Conservation (phyloP, 2,329 filamentous ascomycete species). For the Salinomyces thailandicus region DNA sequence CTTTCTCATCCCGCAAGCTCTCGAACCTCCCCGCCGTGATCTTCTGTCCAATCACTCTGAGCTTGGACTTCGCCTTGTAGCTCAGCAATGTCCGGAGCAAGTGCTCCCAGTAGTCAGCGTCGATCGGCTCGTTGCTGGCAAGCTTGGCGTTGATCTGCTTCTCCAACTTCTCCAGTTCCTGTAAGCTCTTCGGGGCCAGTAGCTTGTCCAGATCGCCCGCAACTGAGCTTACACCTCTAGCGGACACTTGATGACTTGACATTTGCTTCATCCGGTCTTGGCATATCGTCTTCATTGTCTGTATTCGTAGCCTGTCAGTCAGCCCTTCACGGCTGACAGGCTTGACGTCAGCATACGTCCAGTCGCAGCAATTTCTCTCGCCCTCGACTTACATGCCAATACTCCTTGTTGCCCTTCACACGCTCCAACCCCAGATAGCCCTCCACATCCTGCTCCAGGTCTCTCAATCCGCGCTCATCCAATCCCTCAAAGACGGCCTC, state of each 20-base stretch:
- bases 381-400: slow-evolving; percentile 72
- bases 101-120: slow-evolving; percentile 97
- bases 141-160: slow-evolving; percentile 79
- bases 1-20: slow-evolving; percentile 55
- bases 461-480: slow-evolving; percentile 45
- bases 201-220: slow-evolving; percentile 80
- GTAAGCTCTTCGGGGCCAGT: slow-evolving; percentile 70
- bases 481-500: slow-evolving; percentile 69
- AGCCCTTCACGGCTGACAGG: slow-evolving; percentile 5
- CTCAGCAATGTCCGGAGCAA: slow-evolving; percentile 72
- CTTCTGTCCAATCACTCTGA: slow-evolving; percentile 66
- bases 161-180: slow-evolving; percentile 79
- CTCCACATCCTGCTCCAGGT: slow-evolving; percentile 74
- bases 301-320: slow-evolving; percentile 13
- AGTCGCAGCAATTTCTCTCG: no score
- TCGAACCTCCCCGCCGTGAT: slow-evolving; percentile 62
- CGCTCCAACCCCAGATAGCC: slow-evolving; percentile 71
- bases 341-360: slow-evolving; percentile 4
- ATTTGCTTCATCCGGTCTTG: slow-evolving; percentile 58
- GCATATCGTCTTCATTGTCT: slow-evolving; percentile 76
- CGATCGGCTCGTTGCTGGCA: slow-evolving; percentile 78
- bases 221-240: slow-evolving; percentile 72
- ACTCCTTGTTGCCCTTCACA: slow-evolving; percentile 67
- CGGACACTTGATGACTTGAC: slow-evolving; percentile 44
- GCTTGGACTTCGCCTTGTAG: slow-evolving; percentile 83